phyloP scores from a whole-genome alignment of 805 yeast species.

The Millerozyma acaciae region DNA sequence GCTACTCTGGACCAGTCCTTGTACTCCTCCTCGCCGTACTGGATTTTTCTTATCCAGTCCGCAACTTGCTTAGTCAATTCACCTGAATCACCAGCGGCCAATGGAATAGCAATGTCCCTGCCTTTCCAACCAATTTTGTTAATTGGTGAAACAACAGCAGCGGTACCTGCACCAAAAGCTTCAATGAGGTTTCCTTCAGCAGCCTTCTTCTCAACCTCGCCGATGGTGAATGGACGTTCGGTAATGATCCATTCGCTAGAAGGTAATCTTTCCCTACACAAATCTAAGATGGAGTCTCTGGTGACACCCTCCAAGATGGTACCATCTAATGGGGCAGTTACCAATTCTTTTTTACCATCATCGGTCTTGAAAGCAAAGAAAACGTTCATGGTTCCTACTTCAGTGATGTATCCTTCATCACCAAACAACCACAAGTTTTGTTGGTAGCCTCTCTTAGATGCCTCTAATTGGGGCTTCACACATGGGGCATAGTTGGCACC shows the following conservation, averaged over 20 bases:
- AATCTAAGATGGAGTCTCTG: conserved; percentile 77
- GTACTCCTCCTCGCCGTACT: conserved; percentile 79
- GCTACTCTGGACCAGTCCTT: conserved; percentile 48
- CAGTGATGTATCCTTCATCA: conserved; percentile 79
- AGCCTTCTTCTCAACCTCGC: conserved; percentile 76
- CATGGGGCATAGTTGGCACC: conserved; percentile 99
- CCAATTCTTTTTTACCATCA: conserved; percentile 87
- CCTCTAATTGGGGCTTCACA: conserved; percentile 83
- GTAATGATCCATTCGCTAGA: conserved; percentile 73
- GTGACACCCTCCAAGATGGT: conserved; percentile 96
- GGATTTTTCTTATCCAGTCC: conserved; percentile 83
- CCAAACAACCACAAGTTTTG: conserved; percentile 97
- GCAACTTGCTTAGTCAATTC: conserved; percentile 73
- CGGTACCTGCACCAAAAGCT: conserved; percentile 97
- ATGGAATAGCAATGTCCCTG: conserved; percentile 69
- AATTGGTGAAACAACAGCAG: conserved; percentile 94
- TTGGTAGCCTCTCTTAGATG: conserved; percentile 88
- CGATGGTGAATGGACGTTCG: conserved; percentile 81
- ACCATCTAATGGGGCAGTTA: conserved; percentile 95
- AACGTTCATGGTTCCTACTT: conserved; percentile 97
- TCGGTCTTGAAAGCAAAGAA: conserved; percentile 79
- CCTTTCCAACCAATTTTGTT: conserved; percentile 81
- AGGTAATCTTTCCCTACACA: conserved; percentile 74
- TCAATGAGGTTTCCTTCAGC: conserved; percentile 80
- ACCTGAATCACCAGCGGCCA: conserved; percentile 79